These are phyloP conservation scores for Adansonia madagascariensis DNA, from an alignment of 441 rosid genomes.

Conservation along the genomic window DNA sequence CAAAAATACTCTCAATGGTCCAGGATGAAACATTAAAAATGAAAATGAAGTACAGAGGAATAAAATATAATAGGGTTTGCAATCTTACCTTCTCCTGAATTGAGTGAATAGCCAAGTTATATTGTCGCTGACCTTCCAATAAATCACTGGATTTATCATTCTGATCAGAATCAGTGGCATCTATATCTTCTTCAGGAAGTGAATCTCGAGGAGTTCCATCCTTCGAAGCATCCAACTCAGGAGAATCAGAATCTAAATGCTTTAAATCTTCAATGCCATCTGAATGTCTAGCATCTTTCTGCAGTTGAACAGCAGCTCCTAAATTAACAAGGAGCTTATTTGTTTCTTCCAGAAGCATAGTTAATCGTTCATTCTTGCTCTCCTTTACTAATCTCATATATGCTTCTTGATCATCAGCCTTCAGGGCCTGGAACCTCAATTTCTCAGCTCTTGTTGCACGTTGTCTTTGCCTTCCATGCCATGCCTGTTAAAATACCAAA, in stretches of 20 bases:
- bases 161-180: slow-evolving; percentile 68
- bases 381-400: slow-evolving; percentile 97
- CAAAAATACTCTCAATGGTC: background rate
- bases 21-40: slow-evolving; percentile 17
- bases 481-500: slow-evolving; percentile 59
- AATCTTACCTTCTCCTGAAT: slow-evolving; percentile 85
- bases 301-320: slow-evolving; percentile 99
- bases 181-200: slow-evolving; percentile 69
- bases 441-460: slow-evolving; percentile 99
- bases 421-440: slow-evolving; percentile 92
- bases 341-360: slow-evolving; percentile 94
- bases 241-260: slow-evolving; percentile 72
- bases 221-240: slow-evolving; percentile 73
- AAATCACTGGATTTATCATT: slow-evolving; percentile 80
- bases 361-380: slow-evolving; percentile 95
- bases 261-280: slow-evolving; percentile 72
- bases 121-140: slow-evolving; percentile 98
- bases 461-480: slow-evolving; percentile 99
- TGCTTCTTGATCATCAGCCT: slow-evolving; percentile 97
- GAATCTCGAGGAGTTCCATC: slow-evolving; percentile 68
- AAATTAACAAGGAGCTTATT: slow-evolving; percentile 89
- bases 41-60: background rate
- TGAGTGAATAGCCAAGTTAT: slow-evolving; percentile 93
- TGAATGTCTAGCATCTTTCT: slow-evolving; percentile 76
- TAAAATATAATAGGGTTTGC: slow-evolving; percentile 24